Evolutionary conservation across 306 rosid genomes (phyloP).

Genomic region (Rubus parviflorus): DNA sequence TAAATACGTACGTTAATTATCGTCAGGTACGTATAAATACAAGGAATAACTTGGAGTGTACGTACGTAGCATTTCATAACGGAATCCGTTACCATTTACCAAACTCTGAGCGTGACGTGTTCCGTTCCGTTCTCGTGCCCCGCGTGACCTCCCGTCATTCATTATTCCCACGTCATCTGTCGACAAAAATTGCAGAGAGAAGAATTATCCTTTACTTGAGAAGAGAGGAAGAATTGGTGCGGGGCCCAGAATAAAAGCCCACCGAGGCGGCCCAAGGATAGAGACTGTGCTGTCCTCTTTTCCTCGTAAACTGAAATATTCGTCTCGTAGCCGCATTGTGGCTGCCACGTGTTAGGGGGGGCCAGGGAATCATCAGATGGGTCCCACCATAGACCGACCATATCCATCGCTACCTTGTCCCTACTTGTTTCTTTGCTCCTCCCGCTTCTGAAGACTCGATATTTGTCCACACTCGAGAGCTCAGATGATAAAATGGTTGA

Average conservation of each 20-base stretch:
- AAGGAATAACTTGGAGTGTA: conserved; percentile 5
- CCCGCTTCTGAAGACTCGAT: too few relatives aligned
- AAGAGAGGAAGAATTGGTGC: conserved; percentile 30
- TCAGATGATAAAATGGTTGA: too few relatives aligned
- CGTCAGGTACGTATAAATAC: background rate
- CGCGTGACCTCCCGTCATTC: conserved; percentile 21
- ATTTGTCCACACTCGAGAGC: too few relatives aligned
- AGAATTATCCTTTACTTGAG: conserved; percentile 45
- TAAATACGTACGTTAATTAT: too few relatives aligned
- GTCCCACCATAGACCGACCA: conserved; percentile 46
- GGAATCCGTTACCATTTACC: background rate
- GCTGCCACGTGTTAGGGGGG: conserved; percentile 39
- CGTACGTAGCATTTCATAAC: background rate
- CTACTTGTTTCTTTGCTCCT: background rate
- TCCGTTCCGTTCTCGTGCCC: conserved; percentile 23
- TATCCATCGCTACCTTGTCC: conserved; percentile 2
- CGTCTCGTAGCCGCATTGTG: conserved; percentile 39
- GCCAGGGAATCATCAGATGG: conserved; percentile 7
- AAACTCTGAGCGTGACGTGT: background rate
- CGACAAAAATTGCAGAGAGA: background rate
- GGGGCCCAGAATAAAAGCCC: conserved; percentile 29
- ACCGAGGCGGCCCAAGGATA: conserved; percentile 25
- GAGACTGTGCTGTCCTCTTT: conserved; percentile 17
- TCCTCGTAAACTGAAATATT: conserved; percentile 56
- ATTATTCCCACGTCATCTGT: conserved; percentile 27